phyloP scores from a whole-genome alignment of 2,329 filamentous ascomycete species.

The Diaporthe destruens region DNA sequence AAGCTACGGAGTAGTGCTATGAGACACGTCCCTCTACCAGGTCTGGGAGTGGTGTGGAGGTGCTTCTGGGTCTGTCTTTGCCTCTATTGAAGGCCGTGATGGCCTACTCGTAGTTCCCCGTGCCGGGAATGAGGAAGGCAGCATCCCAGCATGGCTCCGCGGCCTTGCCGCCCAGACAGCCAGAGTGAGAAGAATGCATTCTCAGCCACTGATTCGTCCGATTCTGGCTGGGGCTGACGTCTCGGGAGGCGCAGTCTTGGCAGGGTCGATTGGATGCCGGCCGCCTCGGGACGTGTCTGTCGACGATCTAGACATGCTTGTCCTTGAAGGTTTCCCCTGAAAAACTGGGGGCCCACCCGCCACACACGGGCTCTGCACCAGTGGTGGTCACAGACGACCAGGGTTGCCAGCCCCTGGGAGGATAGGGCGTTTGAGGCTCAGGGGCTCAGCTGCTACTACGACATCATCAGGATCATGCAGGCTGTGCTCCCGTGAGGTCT shows the following conservation, averaged over 20 bases:
- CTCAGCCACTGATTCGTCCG: constrained; percentile 15
- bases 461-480: no score
- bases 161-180: no score
- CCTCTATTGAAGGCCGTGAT: no score
- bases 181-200: no score
- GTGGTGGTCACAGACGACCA: neutral
- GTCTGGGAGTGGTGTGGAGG: no score
- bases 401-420: no score
- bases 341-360: neutral
- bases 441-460: constrained; percentile 6
- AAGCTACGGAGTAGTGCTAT: no score
- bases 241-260: constrained; percentile 33
- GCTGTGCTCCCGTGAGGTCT: neutral
- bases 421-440: neutral
- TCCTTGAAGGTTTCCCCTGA: neutral
- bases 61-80: no score
- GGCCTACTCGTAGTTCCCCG: no score
- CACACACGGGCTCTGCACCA: constrained; percentile 1
- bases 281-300: neutral
- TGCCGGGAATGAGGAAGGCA: no score
- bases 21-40: no score
- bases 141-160: no score
- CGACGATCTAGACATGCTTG: constrained; percentile 11
- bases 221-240: constrained; percentile 34
- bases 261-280: constrained; percentile 34